A percentile compares a stretch with the other conserved stretches of the same genome.
phyloP scores from a whole-genome alignment of 768 basidiomycete species.

The Lentinula aciculospora region DNA sequence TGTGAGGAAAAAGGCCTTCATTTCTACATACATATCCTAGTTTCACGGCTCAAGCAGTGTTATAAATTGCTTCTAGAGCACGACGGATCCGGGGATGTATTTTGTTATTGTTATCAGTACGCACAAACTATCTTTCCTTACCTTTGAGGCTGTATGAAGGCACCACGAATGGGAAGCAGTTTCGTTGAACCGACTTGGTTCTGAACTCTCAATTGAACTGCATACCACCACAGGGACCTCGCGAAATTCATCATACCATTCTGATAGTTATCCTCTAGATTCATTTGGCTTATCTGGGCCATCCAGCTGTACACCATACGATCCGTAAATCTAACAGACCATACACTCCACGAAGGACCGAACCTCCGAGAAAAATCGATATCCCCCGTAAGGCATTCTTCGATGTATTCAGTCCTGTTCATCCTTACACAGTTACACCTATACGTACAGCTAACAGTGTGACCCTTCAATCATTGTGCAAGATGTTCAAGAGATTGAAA shows the following conservation, averaged over 20 bases:
- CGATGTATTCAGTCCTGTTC: no score
- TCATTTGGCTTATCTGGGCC: conserved; percentile 3
- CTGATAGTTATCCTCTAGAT: neutral
- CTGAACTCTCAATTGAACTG: neutral
- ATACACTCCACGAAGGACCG: neutral
- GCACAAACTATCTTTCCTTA: neutral
- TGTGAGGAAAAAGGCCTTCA: no score
- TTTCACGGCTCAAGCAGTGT: no score
- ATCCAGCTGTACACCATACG: neutral
- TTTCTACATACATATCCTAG: no score
- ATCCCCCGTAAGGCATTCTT: no score
- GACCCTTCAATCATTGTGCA: neutral
- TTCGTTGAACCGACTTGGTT: neutral
- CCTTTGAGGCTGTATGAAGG: neutral
- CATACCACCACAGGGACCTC: neutral
- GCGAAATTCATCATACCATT: neutral
- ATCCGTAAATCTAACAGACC: neutral
- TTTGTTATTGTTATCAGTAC: neutral
- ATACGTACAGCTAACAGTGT: neutral
- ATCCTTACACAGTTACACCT: no score
- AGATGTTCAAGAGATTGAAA: neutral
- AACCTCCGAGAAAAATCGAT: neutral
- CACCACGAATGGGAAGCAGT: neutral
- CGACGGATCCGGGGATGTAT: neutral
- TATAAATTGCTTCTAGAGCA: no score